Evolutionary conservation across 2,329 filamentous ascomycete genomes (phyloP).

Genomic region (Elsinoe perseae): DNA sequence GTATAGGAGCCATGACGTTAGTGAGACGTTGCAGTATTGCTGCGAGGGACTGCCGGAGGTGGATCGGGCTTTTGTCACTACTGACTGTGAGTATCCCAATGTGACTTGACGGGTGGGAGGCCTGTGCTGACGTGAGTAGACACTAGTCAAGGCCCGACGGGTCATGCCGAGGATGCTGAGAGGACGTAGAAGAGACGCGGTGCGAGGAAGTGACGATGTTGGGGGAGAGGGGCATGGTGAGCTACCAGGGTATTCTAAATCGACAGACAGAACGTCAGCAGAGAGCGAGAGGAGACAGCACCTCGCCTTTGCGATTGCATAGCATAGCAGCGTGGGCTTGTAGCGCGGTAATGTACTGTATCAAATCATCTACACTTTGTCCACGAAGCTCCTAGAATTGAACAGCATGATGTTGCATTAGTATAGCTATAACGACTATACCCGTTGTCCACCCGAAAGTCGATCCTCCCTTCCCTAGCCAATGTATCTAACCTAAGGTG

Average conservation of each 20-base stretch:
- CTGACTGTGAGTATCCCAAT: conserved; percentile 37
- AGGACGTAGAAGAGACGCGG: conserved; percentile 11
- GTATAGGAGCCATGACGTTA: conserved; percentile 50
- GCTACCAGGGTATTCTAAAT: not conserved
- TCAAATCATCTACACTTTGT: not conserved
- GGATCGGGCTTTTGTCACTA: conserved; percentile 46
- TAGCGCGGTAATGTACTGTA: not conserved
- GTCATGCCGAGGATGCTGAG: conserved; percentile 32
- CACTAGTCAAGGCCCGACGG: conserved; percentile 34
- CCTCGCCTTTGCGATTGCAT: not conserved
- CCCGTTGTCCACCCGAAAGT: too few species aligned
- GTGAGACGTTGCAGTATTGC: conserved; percentile 58
- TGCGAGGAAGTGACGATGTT: not conserved
- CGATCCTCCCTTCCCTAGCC: too few species aligned
- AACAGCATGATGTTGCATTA: too few species aligned
- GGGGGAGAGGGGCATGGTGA: not conserved
- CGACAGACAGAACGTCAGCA: not conserved
- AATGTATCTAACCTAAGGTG: too few species aligned
- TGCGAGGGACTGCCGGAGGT: conserved; percentile 48
- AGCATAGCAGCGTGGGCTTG: not conserved
- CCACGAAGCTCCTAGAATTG: too few species aligned
- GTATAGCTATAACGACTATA: too few species aligned
- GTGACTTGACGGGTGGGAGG: not conserved
- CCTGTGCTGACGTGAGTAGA: conserved; percentile 23
- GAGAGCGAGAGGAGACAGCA: not conserved